Conservation (phyloP, 148 eudicot genomes). For the Rhododendron ovatum region DNA sequence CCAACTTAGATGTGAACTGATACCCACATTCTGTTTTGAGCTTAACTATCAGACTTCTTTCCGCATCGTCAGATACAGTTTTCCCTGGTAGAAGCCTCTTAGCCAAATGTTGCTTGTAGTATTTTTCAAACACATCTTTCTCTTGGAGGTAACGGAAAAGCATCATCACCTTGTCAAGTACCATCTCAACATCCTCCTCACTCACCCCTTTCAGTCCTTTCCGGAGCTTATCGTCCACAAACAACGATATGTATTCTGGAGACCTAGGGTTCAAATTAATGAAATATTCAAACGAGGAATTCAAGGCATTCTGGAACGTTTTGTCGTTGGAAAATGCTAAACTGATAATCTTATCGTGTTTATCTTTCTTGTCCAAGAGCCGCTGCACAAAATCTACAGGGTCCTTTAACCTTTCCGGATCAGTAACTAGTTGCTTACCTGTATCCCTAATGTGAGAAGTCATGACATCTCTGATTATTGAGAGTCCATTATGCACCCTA, state of each 20-base stretch:
- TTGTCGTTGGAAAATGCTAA: conserved; percentile 52
- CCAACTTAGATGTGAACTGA: conserved; percentile 60
- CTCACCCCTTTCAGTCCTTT: conserved; percentile 63
- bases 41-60: conserved; percentile 62
- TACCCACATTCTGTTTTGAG: conserved; percentile 71
- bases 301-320: conserved; percentile 64
- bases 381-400: conserved; percentile 74
- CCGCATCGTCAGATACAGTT: conserved; percentile 60
- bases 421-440: conserved; percentile 71
- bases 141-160: conserved; percentile 63
- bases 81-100: conserved; percentile 60
- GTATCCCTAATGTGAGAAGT: conserved; percentile 59
- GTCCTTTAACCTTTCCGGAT: conserved; percentile 63
- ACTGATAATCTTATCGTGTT: conserved; percentile 55
- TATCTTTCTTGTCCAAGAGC: conserved; percentile 62
- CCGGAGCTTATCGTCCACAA: conserved; percentile 69
- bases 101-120: conserved; percentile 67
- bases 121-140: conserved; percentile 67
- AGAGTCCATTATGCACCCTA: conserved; percentile 48
- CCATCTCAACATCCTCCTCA: conserved; percentile 62
- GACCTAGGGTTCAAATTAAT: conserved; percentile 62
- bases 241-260: conserved; percentile 61
- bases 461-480: conserved; percentile 61
- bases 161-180: conserved; percentile 71
- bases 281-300: conserved; percentile 63